These are phyloP conservation scores for Psilocybe subaeruginosa DNA, from an alignment of 768 basidiomycete species.

Conservation along the genomic window DNA sequence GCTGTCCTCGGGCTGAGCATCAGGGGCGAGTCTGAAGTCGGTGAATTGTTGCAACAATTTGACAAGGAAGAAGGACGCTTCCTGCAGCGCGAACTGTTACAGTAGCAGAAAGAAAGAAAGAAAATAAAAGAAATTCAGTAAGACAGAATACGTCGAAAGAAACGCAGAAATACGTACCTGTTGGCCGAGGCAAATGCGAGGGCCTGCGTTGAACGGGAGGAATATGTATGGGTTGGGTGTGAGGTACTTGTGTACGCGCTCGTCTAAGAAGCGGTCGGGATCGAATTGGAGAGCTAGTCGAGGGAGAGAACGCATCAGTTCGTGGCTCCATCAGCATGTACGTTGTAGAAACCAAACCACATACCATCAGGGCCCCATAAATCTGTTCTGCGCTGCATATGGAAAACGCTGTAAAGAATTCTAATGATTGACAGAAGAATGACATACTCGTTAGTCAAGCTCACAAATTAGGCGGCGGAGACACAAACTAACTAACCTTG, in stretches of 20 bases:
- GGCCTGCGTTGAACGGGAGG: conserved; percentile 70
- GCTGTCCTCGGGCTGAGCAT: conserved; percentile 25
- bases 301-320: neutral
- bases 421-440: neutral
- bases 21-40: conserved; percentile 45
- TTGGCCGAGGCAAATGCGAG: conserved; percentile 61
- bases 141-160: no score
- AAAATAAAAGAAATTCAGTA: neutral
- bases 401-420: conserved; percentile 35
- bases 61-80: conserved; percentile 57
- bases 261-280: conserved; percentile 68
- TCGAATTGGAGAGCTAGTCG: conserved; percentile 54
- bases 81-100: conserved; percentile 51
- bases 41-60: conserved; percentile 54
- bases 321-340: neutral
- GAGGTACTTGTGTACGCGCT: conserved; percentile 55
- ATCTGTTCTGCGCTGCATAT: conserved; percentile 54
- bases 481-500: conserved; percentile 34
- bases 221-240: conserved; percentile 70
- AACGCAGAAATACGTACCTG: conserved; percentile 23
- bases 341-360: conserved; percentile 5
- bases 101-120: neutral
- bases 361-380: conserved; percentile 59
- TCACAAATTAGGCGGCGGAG: no score
- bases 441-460: conserved; percentile 14